Evolutionary conservation across 2,329 filamentous ascomycete species (phyloP).

Genomic region (Paracoccidioides brasiliensis): DNA sequence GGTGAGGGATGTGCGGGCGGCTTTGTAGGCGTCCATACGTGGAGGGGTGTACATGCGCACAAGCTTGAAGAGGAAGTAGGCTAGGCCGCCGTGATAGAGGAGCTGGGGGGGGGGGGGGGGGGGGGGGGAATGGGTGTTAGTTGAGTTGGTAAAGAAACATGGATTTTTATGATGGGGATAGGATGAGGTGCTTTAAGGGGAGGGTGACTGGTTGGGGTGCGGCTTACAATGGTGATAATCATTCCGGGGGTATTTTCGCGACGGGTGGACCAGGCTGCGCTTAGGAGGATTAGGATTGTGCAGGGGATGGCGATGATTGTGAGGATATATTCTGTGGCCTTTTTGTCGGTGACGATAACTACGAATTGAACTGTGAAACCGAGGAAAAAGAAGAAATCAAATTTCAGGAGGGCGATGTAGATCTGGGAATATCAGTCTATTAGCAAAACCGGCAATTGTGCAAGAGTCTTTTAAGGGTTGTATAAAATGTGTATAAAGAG

Average conservation of each 20-base stretch:
- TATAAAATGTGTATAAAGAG: background rate
- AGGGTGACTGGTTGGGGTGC: background rate
- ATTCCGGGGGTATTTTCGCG: slow-evolving; percentile 72
- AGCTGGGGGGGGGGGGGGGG: slow-evolving; percentile 31
- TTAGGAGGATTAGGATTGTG: slow-evolving; percentile 75
- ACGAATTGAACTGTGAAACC: slow-evolving; percentile 97
- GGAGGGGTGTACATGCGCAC: slow-evolving; percentile 76
- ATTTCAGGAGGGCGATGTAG: slow-evolving; percentile 94
- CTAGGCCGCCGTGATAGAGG: slow-evolving; percentile 76
- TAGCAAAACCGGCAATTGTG: background rate
- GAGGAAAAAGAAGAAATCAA: slow-evolving; percentile 99
- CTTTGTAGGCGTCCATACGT: slow-evolving; percentile 50
- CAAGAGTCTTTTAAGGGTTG: background rate
- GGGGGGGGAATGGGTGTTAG: background rate
- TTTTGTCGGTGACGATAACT: slow-evolving; percentile 65
- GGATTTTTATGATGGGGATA: background rate
- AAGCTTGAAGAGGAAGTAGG: slow-evolving; percentile 97
- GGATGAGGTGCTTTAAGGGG: background rate
- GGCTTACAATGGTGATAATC: slow-evolving; percentile 53
- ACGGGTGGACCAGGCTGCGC: slow-evolving; percentile 73
- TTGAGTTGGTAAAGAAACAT: background rate
- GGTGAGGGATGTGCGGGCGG: slow-evolving; percentile 74
- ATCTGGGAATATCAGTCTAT: slow-evolving; percentile 44
- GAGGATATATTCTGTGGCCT: slow-evolving; percentile 64
- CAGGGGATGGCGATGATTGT: slow-evolving; percentile 84